phyloP scores from a whole-genome alignment of 805 yeast genomes.

The Metschnikowia lunata region DNA sequence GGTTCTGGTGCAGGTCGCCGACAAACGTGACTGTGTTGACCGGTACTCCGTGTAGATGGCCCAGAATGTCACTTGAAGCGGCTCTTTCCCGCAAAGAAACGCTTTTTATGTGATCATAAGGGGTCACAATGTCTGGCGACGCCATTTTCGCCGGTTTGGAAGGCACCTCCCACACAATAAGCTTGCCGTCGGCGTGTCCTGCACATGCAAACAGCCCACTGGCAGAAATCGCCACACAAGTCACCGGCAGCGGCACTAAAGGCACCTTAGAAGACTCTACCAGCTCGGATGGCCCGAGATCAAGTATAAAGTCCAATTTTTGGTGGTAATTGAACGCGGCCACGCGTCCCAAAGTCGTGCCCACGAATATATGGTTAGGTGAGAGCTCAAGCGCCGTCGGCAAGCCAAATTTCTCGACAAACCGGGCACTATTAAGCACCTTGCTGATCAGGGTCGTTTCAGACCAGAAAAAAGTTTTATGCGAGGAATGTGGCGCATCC shows the following conservation, averaged over 20 bases:
- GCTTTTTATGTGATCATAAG: conserved; percentile 13
- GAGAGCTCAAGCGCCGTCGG: conserved; percentile 23
- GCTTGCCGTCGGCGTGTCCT: conserved; percentile 62
- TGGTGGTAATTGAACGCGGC: conserved; percentile 70
- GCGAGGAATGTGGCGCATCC: background rate
- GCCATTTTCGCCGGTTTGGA: background rate
- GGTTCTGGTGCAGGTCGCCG: conserved; percentile 24
- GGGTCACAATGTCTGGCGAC: background rate
- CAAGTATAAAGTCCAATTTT: conserved; percentile 42
- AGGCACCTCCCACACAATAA: conserved; percentile 60
- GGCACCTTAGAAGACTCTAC: background rate
- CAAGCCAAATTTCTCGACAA: conserved; percentile 22
- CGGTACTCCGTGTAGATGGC: conserved; percentile 26
- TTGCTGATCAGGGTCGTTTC: conserved; percentile 19
- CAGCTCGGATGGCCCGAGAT: background rate
- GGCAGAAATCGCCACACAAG: conserved; percentile 38
- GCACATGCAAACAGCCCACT: conserved; percentile 64
- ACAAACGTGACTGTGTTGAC: conserved; percentile 26
- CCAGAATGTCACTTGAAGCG: conserved; percentile 23
- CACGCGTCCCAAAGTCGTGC: conserved; percentile 64
- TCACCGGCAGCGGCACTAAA: background rate
- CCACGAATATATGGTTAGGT: conserved; percentile 49
- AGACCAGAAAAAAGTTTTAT: conserved; percentile 24
- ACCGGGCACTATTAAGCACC: conserved; percentile 21
- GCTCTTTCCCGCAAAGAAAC: conserved; percentile 15